phyloP scores from a whole-genome alignment of 129 eudicot species.

The Helichrysum umbraculigerum region DNA sequence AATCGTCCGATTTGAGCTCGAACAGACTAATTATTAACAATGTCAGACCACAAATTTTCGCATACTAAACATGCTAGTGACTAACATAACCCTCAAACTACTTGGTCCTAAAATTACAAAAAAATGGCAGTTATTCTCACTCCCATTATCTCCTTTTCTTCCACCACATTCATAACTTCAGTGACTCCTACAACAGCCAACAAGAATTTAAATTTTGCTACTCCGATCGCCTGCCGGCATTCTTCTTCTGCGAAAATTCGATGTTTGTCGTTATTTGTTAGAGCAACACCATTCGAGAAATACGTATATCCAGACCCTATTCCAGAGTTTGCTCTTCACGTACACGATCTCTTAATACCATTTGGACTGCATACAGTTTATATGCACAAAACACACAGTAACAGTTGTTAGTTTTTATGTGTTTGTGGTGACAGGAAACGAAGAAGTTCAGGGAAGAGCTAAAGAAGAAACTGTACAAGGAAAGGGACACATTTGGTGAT shows the following conservation, averaged over 20 bases:
- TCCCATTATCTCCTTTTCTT: slow-evolving; percentile 22
- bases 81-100: neutral
- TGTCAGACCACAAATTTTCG: too few relatives aligned
- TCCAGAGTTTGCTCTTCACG: slow-evolving; percentile 60
- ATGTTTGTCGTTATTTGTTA: slow-evolving; percentile 2
- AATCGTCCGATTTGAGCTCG: too few relatives aligned
- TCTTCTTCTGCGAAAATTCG: slow-evolving; percentile 21
- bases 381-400: neutral
- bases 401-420: neutral
- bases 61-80: neutral
- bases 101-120: neutral
- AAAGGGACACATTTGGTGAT: slow-evolving; percentile 48
- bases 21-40: too few relatives aligned
- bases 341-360: slow-evolving; percentile 19
- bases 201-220: slow-evolving; percentile 11
- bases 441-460: slow-evolving; percentile 56
- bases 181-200: slow-evolving; percentile 37
- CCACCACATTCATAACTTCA: slow-evolving; percentile 24
- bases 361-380: neutral
- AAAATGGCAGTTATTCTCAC: slow-evolving; percentile 41
- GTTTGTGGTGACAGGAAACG: slow-evolving; percentile 47
- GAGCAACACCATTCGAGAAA: slow-evolving; percentile 42
- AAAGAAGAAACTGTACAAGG: slow-evolving; percentile 46
- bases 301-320: slow-evolving; percentile 67
- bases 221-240: slow-evolving; percentile 17